Base-by-base conservation (phyloP, 2,329 filamentous ascomycete species). In the Penicillium sp. region DNA sequence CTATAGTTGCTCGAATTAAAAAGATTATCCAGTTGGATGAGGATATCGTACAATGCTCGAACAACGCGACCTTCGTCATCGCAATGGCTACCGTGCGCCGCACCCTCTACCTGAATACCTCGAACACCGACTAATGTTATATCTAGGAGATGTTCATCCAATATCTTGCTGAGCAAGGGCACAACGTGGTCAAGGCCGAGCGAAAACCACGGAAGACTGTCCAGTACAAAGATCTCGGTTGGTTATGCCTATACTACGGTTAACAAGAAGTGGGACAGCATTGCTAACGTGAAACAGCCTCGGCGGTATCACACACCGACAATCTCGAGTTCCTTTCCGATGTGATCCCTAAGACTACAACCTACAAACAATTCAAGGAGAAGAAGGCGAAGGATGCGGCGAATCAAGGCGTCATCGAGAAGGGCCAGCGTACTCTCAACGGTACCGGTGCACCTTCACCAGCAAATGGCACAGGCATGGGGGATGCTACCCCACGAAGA, bases 301-400 rank as follows among this genome's bases (percentile, higher is more conserved):
- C 85, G 67, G 93, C 94, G 28, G 88, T 97, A 53, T 84, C 89
- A 8, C 88, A 91, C 70, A 86, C 91, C 60, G 94, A 97, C 74
- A 95, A 95, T 72, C 87, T 99, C 49, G 92, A 99, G 73, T 99
- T 99, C 70, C 84, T 99, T 14, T 83, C 89, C 60, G 94, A 99
- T 74, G 85, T 96, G 26, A 89, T 97, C 36, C 94, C 94, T 55
- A 89, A 88, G 71, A 97, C 92, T 1, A 84, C 87, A 6, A 86
- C 90, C 16, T 95, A 86, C 78, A 90, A 89, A 70, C 84, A 89
- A 63, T 84, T 89, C 76, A 93, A 91, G 77, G 86, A 86, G 67
- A 84, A 78, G 63, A 76, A 75, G 60, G 74, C 73, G 10, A 74
- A 71, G 56, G 73, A 77, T 47, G 64, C 65, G 22, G 66, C 62